Evolutionary conservation across 352 stramenopile species (phyloP).

Genomic region (Phytophthora sansomeana): DNA sequence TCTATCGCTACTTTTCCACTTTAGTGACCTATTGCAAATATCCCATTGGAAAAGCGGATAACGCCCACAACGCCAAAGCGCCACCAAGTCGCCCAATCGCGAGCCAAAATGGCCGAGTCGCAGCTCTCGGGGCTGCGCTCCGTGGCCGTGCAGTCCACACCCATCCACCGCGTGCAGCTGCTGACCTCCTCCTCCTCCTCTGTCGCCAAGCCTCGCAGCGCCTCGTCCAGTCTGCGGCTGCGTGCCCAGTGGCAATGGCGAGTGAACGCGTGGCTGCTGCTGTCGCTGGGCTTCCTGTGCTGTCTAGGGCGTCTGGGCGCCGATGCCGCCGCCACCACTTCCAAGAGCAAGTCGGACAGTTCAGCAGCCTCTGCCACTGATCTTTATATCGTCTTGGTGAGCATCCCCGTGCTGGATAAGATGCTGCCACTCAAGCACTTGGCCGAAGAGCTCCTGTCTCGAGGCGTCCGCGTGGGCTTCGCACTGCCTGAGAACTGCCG

Average conservation of each 20-base stretch:
- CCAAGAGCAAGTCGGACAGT: constrained; percentile 24
- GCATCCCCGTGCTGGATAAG: constrained; percentile 85
- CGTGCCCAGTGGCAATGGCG: constrained; percentile 41
- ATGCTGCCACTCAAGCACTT: constrained; percentile 85
- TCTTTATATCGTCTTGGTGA: constrained; percentile 86
- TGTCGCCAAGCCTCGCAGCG: constrained; percentile 4
- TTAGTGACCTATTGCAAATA: no score
- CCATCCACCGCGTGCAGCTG: constrained; percentile 50
- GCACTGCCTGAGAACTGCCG: constrained; percentile 84
- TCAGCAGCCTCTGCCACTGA: constrained; percentile 24
- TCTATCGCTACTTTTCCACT: constrained; percentile 12
- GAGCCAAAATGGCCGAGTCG: constrained; percentile 28
- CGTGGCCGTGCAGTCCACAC: constrained; percentile 62
- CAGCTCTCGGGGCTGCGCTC: constrained; percentile 48
- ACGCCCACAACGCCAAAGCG: constrained; percentile 13
- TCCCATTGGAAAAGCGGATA: not conserved
- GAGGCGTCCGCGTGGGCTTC: constrained; percentile 81
- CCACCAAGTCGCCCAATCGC: constrained; percentile 28
- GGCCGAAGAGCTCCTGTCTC: constrained; percentile 73
- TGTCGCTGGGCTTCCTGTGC: constrained; percentile 38
- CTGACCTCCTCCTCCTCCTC: constrained; percentile 8
- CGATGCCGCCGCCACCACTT: constrained; percentile 13
- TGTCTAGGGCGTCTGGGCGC: constrained; percentile 19
- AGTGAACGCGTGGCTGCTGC: constrained; percentile 45
- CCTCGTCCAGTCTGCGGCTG: constrained; percentile 14